phyloP scores from a whole-genome alignment of 78 protist species.

The Emiliania huxleyi region DNA sequence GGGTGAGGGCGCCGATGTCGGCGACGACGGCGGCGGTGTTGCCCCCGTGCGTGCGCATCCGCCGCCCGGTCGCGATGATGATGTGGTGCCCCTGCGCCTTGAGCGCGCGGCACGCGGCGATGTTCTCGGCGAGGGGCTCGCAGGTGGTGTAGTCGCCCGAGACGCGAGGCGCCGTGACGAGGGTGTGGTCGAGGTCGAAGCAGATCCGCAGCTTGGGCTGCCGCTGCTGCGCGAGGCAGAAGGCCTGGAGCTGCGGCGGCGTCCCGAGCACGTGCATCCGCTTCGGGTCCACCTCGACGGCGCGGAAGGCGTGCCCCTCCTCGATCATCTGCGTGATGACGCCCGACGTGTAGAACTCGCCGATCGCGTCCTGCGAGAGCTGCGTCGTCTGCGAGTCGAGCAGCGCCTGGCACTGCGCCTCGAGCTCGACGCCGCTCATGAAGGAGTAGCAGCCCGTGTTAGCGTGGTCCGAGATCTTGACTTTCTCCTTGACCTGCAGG shows the following conservation, averaged over 20 bases:
- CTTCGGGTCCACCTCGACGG: background rate
- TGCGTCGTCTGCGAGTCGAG: background rate
- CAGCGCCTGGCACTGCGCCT: background rate
- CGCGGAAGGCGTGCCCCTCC: background rate
- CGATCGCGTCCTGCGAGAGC: background rate
- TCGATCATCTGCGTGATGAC: background rate
- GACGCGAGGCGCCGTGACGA: background rate
- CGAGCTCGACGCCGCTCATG: background rate
- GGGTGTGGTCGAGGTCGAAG: constrained; percentile 16
- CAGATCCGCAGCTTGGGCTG: background rate
- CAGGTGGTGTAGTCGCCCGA: background rate
- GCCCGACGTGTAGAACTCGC: constrained; percentile 33
- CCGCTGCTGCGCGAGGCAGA: background rate
- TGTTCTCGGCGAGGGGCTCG: background rate
- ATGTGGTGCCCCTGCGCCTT: background rate
- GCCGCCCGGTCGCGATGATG: background rate
- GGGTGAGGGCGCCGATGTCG: background rate
- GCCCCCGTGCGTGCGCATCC: constrained; percentile 20
- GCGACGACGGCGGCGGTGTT: background rate
- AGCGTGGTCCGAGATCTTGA: constrained; percentile 24
- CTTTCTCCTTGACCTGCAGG: constrained; percentile 1
- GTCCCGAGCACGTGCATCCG: constrained; percentile 11
- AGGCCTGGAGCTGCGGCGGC: constrained; percentile 3
- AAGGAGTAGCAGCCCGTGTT: constrained; percentile 33
- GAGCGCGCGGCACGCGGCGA: background rate